phyloP scores from a whole-genome alignment of 805 yeast species.

The Schwanniomyces vanrijiae region DNA sequence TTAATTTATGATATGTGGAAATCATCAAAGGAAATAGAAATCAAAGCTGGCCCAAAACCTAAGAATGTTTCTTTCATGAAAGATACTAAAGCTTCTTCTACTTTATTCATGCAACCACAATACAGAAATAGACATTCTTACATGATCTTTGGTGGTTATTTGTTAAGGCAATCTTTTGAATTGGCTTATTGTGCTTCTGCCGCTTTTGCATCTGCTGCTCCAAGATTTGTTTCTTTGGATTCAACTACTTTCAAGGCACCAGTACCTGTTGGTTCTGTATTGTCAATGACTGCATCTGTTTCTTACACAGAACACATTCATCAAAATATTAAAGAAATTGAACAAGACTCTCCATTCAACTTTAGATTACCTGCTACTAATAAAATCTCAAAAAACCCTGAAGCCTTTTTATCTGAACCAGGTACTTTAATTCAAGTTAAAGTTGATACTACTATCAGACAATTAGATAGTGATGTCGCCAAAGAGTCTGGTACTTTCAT shows the following conservation, averaged over 20 bases:
- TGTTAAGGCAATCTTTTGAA: conserved; percentile 90
- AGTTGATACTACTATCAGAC: conserved; percentile 78
- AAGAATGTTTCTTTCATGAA: conserved; percentile 62
- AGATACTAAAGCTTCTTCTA: conserved; percentile 68
- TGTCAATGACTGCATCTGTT: conserved; percentile 78
- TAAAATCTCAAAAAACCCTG: conserved; percentile 46
- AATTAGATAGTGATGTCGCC: conserved; percentile 57
- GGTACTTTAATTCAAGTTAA: conserved; percentile 89
- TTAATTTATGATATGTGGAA: conserved; percentile 79
- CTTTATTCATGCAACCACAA: conserved; percentile 94
- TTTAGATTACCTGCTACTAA: conserved; percentile 62
- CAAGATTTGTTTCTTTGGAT: conserved; percentile 87
- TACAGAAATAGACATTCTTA: conserved; percentile 92
- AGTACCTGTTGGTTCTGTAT: conserved; percentile 91
- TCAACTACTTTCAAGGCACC: conserved; percentile 91
- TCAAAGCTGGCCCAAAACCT: conserved; percentile 39
- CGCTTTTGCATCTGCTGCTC: conserved; percentile 79
- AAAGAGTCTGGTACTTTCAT: conserved; percentile 85
- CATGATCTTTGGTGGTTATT: conserved; percentile 94
- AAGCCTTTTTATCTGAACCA: conserved; percentile 66
- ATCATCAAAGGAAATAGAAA: conserved; percentile 32
- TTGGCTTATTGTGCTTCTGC: conserved; percentile 93
- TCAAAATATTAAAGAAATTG: conserved; percentile 23
- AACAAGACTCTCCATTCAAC: conserved; percentile 40
- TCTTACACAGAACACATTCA: conserved; percentile 84